Conservation (phyloP, 257 asterid species). For the Salvia hispanica region DNA sequence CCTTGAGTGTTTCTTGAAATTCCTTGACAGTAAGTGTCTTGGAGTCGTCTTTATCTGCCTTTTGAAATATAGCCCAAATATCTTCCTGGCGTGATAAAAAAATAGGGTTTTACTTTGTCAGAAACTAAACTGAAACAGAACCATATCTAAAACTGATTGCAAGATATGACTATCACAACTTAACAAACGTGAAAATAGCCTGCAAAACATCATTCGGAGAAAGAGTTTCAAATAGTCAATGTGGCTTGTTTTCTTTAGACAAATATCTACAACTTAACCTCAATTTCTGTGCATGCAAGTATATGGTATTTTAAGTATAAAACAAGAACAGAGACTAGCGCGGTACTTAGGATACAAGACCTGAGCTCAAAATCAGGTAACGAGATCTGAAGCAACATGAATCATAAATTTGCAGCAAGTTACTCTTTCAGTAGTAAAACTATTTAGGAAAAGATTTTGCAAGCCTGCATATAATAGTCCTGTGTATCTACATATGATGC, state of each 20-base stretch:
- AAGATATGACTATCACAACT: not conserved
- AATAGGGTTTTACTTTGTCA: constrained; percentile 7
- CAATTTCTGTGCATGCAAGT: not conserved
- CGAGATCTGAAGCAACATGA: not conserved
- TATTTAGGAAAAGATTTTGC: not conserved
- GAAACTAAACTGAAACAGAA: constrained; percentile 20
- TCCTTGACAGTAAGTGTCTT: constrained; percentile 87
- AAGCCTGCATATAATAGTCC: not conserved
- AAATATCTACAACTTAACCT: constrained; percentile 2
- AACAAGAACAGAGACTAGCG: not conserved
- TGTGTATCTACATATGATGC: not conserved
- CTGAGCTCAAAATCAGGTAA: constrained; percentile 12
- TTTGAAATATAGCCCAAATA: constrained; percentile 71
- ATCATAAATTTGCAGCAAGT: not conserved
- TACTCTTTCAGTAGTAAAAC: constrained; percentile 7
- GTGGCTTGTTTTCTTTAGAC: not conserved
- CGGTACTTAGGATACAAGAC: not conserved
- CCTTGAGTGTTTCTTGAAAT: constrained; percentile 80
- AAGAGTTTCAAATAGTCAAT: constrained; percentile 5
- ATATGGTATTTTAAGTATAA: too few relatives aligned
- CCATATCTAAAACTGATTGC: not conserved
- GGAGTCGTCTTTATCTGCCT: constrained; percentile 91
- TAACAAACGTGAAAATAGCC: not conserved
- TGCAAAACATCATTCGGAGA: constrained; percentile 5
- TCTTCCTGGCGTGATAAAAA: constrained; percentile 60